These are phyloP conservation scores for Kurtzmaniella quercitrusa DNA, from an alignment of 1,139 yeast genomes.

Conservation along the genomic window DNA sequence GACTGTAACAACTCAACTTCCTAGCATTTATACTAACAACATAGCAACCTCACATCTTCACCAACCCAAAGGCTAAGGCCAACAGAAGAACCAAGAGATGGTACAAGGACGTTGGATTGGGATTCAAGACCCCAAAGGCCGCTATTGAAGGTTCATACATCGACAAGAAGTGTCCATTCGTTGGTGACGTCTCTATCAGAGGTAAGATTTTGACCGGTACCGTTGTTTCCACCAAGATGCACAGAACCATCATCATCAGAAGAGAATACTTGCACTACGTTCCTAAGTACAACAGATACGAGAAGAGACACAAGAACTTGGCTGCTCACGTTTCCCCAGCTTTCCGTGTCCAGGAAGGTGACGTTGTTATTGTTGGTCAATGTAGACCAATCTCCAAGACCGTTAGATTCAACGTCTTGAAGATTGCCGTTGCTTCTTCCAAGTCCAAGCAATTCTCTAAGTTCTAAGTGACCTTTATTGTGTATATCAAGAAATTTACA, in stretches of 20 bases:
- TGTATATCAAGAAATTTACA: constrained; percentile 4
- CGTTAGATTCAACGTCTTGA: constrained; percentile 98
- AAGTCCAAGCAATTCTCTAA: constrained; percentile 93
- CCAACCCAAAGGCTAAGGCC: constrained; percentile 99
- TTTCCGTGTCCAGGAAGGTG: constrained; percentile 99
- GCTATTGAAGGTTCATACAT: constrained; percentile 99
- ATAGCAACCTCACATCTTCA: constrained; percentile 99
- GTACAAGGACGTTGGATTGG: constrained; percentile 99
- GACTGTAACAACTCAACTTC: too few relatives aligned
- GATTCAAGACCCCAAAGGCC: constrained; percentile 99
- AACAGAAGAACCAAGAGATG: constrained; percentile 99
- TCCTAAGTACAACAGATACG: constrained; percentile 99
- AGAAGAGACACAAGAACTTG: constrained; percentile 99
- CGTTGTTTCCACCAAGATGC: constrained; percentile 99
- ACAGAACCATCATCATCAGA: constrained; percentile 99
- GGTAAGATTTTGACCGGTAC: constrained; percentile 99
- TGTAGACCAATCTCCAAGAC: constrained; percentile 99
- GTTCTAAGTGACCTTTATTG: constrained; percentile 54
- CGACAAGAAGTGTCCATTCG: constrained; percentile 99
- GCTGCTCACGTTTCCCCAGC: constrained; percentile 99
- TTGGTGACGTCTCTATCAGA: constrained; percentile 95
- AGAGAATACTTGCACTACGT: constrained; percentile 99
- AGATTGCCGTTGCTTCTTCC: constrained; percentile 87
- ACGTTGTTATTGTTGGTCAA: constrained; percentile 98
- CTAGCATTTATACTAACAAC: constrained; percentile 34